Percentiles rank a stretch among this genome's conserved stretches.
These are phyloP conservation scores for Aspergillus viridinutans DNA, from an alignment of 2,329 filamentous ascomycete genomes.

Conservation along the genomic window DNA sequence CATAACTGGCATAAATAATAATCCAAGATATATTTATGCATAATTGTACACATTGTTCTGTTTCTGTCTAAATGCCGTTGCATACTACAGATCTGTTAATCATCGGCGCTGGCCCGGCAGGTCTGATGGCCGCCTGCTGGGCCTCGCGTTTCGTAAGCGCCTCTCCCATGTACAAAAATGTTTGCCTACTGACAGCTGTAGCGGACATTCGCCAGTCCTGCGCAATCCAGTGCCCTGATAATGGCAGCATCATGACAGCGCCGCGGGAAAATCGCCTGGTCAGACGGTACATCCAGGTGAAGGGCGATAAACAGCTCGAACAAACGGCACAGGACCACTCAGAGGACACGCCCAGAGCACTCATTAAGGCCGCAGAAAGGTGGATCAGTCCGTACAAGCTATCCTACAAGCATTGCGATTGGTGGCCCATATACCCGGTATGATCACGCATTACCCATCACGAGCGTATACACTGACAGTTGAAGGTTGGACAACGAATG, in stretches of 20 bases:
- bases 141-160: constrained; percentile 11
- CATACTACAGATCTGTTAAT: neutral
- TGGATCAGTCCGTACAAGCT: constrained; percentile 11
- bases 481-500: no score
- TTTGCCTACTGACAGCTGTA: neutral
- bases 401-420: constrained; percentile 12
- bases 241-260: constrained; percentile 13
- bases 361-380: constrained; percentile 4
- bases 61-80: neutral
- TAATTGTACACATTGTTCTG: neutral
- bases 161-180: no score
- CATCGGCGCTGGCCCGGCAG: neutral
- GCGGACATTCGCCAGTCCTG: constrained; percentile 16
- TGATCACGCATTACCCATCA: neutral
- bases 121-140: constrained; percentile 16
- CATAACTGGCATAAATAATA: no score
- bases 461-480: no score
- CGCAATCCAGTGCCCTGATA: constrained; percentile 6
- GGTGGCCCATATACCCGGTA: constrained; percentile 17
- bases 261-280: constrained; percentile 15
- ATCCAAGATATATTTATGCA: no score
- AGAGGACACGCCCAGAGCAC: constrained; percentile 2
- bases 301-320: neutral
- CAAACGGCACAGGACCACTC: neutral
- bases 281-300: constrained; percentile 13